phyloP scores from a whole-genome alignment of 2,329 filamentous ascomycete genomes.

The Ophiocordyceps camponoti-floridani region DNA sequence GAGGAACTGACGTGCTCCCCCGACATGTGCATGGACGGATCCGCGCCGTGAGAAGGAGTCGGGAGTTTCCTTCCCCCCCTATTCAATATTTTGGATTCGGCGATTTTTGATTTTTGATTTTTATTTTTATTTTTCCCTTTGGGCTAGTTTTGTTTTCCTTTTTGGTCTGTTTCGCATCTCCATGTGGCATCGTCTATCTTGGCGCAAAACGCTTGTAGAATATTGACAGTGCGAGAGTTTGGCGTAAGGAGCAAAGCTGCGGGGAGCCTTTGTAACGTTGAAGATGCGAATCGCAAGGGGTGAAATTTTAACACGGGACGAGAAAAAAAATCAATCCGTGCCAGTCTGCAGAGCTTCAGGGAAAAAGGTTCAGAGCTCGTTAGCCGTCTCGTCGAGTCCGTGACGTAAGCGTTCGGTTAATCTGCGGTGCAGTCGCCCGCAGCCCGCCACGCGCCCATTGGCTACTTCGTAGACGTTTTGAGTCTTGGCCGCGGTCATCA shows the following conservation, averaged over 20 bases:
- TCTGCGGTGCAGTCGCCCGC: neutral
- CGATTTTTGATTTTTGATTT: neutral
- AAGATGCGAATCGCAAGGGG: neutral
- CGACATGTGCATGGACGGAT: conserved; percentile 24
- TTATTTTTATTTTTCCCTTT: neutral
- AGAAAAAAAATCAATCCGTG: too few relatives aligned
- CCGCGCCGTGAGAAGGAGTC: neutral
- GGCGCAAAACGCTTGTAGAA: neutral
- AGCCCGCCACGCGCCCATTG: neutral
- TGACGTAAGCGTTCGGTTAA: conserved; percentile 1
- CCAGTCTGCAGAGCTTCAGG: neutral
- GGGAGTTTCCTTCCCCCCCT: neutral
- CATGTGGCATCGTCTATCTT: neutral
- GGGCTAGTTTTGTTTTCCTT: neutral
- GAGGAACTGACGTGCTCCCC: conserved; percentile 58
- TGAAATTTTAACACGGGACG: neutral
- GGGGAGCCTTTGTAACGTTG: neutral
- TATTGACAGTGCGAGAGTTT: neutral
- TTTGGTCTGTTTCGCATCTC: neutral
- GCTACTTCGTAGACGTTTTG: neutral
- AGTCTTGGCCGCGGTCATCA: neutral
- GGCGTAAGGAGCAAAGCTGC: neutral
- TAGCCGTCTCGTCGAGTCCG: neutral
- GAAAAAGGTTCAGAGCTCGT: neutral
- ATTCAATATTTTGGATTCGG: neutral